These are phyloP conservation scores for Collybia nuda DNA, from an alignment of 768 basidiomycete genomes.

Conservation along the genomic window DNA sequence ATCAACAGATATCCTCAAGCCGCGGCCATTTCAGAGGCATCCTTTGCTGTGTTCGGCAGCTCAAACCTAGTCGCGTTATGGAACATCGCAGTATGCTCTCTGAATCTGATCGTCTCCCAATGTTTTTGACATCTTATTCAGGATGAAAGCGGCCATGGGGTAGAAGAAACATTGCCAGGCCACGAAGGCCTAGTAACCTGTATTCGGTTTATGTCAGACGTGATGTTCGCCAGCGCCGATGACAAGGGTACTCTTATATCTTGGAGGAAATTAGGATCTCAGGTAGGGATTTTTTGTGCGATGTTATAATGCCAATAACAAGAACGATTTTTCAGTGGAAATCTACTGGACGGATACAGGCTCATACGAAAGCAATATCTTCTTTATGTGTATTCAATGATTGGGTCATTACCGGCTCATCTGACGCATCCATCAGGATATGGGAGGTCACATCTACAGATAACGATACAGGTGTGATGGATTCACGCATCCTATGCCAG, in stretches of 20 bases:
- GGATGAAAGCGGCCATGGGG: slow-evolving; percentile 50
- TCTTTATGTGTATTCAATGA: slow-evolving; percentile 52
- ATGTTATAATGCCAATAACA: slow-evolving; percentile 13
- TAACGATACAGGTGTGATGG: slow-evolving; percentile 29
- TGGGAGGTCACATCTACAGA: slow-evolving; percentile 49
- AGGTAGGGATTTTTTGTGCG: slow-evolving; percentile 33
- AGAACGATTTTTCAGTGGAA: slow-evolving; percentile 54
- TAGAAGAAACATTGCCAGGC: slow-evolving; percentile 71
- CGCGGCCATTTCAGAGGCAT: slow-evolving; percentile 45
- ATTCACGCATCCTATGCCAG: slow-evolving; percentile 1
- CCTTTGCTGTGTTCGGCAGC: slow-evolving; percentile 46
- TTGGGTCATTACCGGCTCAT: slow-evolving; percentile 73
- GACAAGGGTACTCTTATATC: slow-evolving; percentile 64
- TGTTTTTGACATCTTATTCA: slow-evolving; percentile 22
- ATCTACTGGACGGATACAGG: slow-evolving; percentile 39
- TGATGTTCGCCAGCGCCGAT: slow-evolving; percentile 69
- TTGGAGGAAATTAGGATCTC: slow-evolving; percentile 53
- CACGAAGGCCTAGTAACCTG: slow-evolving; percentile 77
- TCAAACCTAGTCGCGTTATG: slow-evolving; percentile 46
- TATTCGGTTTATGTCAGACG: slow-evolving; percentile 60
- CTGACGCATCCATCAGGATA: slow-evolving; percentile 76
- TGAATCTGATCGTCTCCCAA: background rate
- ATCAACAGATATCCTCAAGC: slow-evolving; percentile 48
- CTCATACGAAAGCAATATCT: slow-evolving; percentile 72
- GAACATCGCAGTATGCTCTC: slow-evolving; percentile 35